Conservation (phyloP, 805 yeast species). For the Metschnikowia gelsemii region DNA sequence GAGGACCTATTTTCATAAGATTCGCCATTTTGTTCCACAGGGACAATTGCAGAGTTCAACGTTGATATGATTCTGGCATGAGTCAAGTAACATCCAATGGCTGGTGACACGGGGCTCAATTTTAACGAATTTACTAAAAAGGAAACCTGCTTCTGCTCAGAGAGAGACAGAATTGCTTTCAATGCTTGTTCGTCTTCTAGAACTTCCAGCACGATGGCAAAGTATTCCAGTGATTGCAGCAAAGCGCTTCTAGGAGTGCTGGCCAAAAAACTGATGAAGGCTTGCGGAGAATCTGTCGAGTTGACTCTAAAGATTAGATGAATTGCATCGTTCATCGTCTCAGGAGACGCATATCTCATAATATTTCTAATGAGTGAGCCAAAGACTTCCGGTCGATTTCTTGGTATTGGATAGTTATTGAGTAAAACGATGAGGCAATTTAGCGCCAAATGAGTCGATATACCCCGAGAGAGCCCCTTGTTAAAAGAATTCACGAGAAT, state of each 20-base stretch:
- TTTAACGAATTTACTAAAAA: conserved; percentile 18
- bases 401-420: conserved; percentile 1
- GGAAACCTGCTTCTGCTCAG: conserved; percentile 3
- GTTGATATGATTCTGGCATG: conserved; percentile 10
- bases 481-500: conserved; percentile 9
- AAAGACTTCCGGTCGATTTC: neutral
- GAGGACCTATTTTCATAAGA: neutral
- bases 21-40: neutral
- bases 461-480: conserved; percentile 2
- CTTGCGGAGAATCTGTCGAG: conserved; percentile 4
- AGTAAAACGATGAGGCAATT: conserved; percentile 7
- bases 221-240: neutral
- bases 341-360: neutral
- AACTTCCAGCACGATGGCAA: neutral
- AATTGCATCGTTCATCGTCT: neutral
- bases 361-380: conserved; percentile 1
- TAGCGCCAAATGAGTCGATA: conserved; percentile 1
- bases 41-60: conserved; percentile 2
- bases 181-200: neutral
- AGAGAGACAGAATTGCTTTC: neutral
- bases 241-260: conserved; percentile 1
- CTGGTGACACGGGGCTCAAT: neutral
- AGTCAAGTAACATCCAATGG: neutral
- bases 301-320: conserved; percentile 8
- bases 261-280: conserved; percentile 10